phyloP scores from a whole-genome alignment of 805 yeast genomes.

The Yarrowia sp. region DNA sequence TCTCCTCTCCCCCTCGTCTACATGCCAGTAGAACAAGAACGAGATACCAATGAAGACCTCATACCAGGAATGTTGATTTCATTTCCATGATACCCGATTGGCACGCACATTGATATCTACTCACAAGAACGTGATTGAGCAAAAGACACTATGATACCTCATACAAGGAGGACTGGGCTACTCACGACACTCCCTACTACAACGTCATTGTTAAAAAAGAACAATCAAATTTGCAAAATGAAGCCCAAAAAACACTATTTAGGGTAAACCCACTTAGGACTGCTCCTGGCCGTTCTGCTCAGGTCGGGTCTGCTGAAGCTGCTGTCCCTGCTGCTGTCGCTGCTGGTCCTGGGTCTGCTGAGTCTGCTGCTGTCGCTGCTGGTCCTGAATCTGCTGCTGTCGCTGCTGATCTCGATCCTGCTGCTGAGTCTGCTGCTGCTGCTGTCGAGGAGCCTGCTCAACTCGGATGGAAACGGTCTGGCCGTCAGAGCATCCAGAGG shows the following conservation, averaged over 20 bases:
- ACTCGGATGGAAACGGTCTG: slow-evolving; percentile 21
- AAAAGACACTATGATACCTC: no score
- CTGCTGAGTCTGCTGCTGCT: slow-evolving; percentile 7
- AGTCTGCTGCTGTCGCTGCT: background rate
- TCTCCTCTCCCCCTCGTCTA: no score
- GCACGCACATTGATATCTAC: no score
- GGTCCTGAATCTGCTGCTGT: background rate
- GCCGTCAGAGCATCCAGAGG: slow-evolving; percentile 27
- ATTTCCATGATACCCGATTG: no score
- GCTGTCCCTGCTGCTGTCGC: slow-evolving; percentile 10
- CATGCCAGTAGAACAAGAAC: no score
- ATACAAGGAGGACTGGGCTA: no score
- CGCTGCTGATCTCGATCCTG: background rate
- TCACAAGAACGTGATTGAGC: no score
- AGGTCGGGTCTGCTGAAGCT: slow-evolving; percentile 8
- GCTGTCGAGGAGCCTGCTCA: slow-evolving; percentile 23
- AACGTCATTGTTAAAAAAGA: background rate
- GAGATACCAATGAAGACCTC: no score
- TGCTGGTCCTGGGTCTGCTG: background rate
- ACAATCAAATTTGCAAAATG: background rate
- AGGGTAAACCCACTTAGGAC: background rate
- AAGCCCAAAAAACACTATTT: background rate
- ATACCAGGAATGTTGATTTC: no score
- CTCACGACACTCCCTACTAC: no score
- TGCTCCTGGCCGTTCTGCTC: slow-evolving; percentile 4